Evolutionary conservation across 2,329 filamentous ascomycete species (phyloP), one percentile per base, ranked within the genome.

Genomic region (Orbilia blumenaviensis): DNA sequence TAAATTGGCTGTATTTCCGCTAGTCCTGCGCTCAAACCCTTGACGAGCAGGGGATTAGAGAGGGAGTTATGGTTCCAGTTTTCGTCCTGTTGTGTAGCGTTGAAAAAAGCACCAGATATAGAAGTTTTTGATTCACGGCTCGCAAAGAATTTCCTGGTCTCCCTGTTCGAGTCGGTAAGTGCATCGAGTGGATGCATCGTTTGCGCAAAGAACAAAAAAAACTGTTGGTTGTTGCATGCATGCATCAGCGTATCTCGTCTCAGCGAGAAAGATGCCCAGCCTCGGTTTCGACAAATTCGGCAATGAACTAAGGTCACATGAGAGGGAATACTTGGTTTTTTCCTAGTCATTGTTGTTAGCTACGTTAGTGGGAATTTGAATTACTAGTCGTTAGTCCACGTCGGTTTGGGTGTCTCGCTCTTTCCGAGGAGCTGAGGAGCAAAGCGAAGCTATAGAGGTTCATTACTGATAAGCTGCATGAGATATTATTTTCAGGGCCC

Each of bases 401-500:
- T 27, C 18, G 62, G 52, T 46, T 27, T 62, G 14, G 34, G 54
- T 67, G 69, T 66, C 61, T 75, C 62, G 69, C 69, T 48, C 52
- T 61, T 68, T 63, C 63, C 63, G 71, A 75, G 63, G 44, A 67
- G 62, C 69, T 67, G 62, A 67, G 63, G 38, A 63, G 25, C 16
- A 25, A 63, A 63, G 42, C 34, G 41, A 54, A 62, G 46, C 32
- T 48, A 46, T 32, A 3, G n/a, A 48, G 12, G 2, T 52, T 27
- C 34, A 23, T 48, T 46, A 42, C 62, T 64, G 71, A 75, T 75
- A 75, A 75, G 71, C 71, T 75, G 71, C 71, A 75, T 75, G 63
- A 68, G 71, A 75, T 64, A 75, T 68, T 67, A 75, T 63, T 63
- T 68, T 41, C 36, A 4, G 32, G 52, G n/a, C 23, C 46, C 60